Evolutionary conservation across 805 yeast genomes (phyloP).

Genomic region (Kuraishia ogatae): DNA sequence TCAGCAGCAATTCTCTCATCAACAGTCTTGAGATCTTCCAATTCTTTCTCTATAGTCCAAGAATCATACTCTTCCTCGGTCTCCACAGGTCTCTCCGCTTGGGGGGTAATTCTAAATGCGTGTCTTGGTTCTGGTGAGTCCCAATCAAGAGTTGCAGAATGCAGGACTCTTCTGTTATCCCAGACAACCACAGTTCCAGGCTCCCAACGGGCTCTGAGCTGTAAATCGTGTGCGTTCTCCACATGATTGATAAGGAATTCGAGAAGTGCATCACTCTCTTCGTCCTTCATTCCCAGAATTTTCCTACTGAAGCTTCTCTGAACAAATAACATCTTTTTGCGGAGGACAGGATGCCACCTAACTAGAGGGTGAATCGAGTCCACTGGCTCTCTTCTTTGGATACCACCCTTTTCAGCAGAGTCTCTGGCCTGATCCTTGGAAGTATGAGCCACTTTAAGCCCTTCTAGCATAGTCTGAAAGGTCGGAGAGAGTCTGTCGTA

Average conservation of each 20-base stretch:
- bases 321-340: conserved; percentile 47
- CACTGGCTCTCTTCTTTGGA: conserved; percentile 57
- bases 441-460: conserved; percentile 61
- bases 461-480: conserved; percentile 47
- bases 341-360: conserved; percentile 66
- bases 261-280: conserved; percentile 58
- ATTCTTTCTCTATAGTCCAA: conserved; percentile 17
- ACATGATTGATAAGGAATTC: conserved; percentile 47
- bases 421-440: conserved; percentile 62
- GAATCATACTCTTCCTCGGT: conserved; percentile 5
- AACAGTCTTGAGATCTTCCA: conserved; percentile 2
- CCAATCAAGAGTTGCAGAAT: conserved; percentile 68
- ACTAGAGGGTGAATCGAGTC: conserved; percentile 62
- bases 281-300: conserved; percentile 64
- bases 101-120: conserved; percentile 5
- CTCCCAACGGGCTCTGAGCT: conserved; percentile 64
- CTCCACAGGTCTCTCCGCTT: conserved; percentile 5
- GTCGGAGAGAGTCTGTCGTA: conserved; percentile 63
- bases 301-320: conserved; percentile 56
- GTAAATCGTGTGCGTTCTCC: conserved; percentile 46
- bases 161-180: conserved; percentile 71
- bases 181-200: conserved; percentile 64
- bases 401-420: conserved; percentile 46
- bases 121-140: conserved; percentile 50
- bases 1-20: conserved; percentile 1